These are phyloP conservation scores for Oryza glaberrima DNA, from an alignment of 176 grass and related monocot species.

Conservation along the genomic window DNA sequence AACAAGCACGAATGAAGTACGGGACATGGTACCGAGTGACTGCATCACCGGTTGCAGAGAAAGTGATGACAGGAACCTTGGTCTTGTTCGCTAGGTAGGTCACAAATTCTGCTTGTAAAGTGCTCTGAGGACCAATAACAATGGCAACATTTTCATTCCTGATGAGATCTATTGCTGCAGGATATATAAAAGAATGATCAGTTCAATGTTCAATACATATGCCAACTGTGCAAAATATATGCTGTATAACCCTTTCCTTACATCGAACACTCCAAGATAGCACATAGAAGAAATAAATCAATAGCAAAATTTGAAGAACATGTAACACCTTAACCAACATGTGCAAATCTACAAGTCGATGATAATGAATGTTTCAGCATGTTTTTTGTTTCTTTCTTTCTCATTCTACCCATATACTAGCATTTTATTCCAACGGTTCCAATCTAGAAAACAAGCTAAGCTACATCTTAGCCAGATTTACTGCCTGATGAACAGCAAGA, in stretches of 20 bases:
- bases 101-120: conserved; percentile 52
- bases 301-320: background rate
- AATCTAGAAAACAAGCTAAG: too few relatives aligned
- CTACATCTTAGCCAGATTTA: too few relatives aligned
- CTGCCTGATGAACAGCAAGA: too few relatives aligned
- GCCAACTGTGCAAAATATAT: too few relatives aligned
- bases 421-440: too few relatives aligned
- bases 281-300: background rate
- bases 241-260: too few relatives aligned
- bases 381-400: too few relatives aligned
- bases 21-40: conserved; percentile 31
- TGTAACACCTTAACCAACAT: too few relatives aligned
- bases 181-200: background rate
- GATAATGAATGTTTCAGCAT: too few relatives aligned
- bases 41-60: conserved; percentile 32
- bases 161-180: conserved; percentile 60
- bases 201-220: background rate
- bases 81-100: conserved; percentile 45
- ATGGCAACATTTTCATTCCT: conserved; percentile 35
- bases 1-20: conserved; percentile 56
- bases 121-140: conserved; percentile 54
- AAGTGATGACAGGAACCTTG: conserved; percentile 53
- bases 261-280: background rate
- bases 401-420: too few relatives aligned
- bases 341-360: too few relatives aligned